Evolutionary conservation across 345 rosid genomes (phyloP).

Genomic region (Euphorbia peplus): DNA sequence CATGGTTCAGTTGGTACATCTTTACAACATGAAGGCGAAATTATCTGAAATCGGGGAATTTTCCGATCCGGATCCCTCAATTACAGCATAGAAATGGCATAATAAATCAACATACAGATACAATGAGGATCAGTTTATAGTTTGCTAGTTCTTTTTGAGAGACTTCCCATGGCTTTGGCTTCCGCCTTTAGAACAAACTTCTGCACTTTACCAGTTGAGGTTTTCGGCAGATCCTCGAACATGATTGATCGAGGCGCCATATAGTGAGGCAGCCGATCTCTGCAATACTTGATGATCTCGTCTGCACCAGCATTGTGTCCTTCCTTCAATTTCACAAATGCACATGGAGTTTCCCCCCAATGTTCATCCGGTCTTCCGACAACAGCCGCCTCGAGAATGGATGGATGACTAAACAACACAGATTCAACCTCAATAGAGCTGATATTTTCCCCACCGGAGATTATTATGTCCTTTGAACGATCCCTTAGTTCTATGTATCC

Average conservation of each 20-base stretch:
- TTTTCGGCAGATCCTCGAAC: constrained; percentile 30
- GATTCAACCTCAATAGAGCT: constrained; percentile 42
- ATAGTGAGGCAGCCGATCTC: constrained; percentile 28
- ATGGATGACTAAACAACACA: constrained; percentile 32
- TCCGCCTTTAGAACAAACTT: constrained; percentile 23
- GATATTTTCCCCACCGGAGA: constrained; percentile 45
- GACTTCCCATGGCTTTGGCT: constrained; percentile 62
- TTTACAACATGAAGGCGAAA: too few species aligned
- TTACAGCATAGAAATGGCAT: too few species aligned
- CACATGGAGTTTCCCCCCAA: constrained; percentile 46
- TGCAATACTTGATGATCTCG: constrained; percentile 23
- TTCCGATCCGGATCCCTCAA: too few species aligned
- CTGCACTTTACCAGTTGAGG: constrained; percentile 34
- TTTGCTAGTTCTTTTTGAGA: constrained; percentile 53
- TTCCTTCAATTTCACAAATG: constrained; percentile 41
- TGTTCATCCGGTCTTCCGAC: constrained; percentile 41
- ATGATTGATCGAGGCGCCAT: constrained; percentile 30
- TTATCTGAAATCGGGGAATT: too few species aligned
- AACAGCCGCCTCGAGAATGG: constrained; percentile 40
- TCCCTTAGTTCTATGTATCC: constrained; percentile 44
- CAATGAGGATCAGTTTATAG: constrained; percentile 20
- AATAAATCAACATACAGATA: too few species aligned
- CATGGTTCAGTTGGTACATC: too few species aligned
- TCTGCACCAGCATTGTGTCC: constrained; percentile 32
- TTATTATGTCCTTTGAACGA: constrained; percentile 41